Evolutionary conservation across 768 basidiomycete species (phyloP).

Genomic region (Tricholoma furcatifolium): DNA sequence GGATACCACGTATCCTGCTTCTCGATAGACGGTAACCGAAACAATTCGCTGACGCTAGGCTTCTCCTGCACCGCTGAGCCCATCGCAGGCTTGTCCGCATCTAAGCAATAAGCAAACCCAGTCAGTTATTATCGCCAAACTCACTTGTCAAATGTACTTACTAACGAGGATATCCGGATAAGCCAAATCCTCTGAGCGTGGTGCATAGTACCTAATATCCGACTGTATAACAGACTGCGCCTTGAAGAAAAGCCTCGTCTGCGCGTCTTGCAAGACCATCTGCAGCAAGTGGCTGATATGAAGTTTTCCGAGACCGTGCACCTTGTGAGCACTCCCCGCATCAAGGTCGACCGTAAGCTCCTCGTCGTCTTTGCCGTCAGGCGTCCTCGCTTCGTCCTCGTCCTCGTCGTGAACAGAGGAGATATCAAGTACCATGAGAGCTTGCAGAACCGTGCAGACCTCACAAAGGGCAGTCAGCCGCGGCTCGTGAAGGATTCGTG

Average conservation of each 20-base stretch:
- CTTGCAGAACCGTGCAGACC: constrained; percentile 94
- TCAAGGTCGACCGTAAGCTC: constrained; percentile 42
- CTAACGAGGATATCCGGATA: constrained; percentile 84
- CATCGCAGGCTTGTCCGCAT: constrained; percentile 40
- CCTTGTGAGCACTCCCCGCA: constrained; percentile 18
- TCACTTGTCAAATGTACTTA: constrained; percentile 30
- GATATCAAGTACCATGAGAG: constrained; percentile 91
- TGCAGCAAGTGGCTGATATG: constrained; percentile 81
- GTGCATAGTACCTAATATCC: constrained; percentile 82
- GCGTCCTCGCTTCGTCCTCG: constrained; percentile 7
- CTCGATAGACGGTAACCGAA: constrained; percentile 67
- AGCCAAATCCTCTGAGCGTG: constrained; percentile 75
- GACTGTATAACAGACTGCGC: constrained; percentile 89
- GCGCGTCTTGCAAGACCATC: constrained; percentile 94
- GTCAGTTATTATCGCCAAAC: constrained; percentile 1
- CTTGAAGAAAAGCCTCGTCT: constrained; percentile 94
- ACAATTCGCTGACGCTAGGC: constrained; percentile 65
- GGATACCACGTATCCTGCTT: constrained; percentile 91
- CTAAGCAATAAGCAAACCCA: constrained; percentile 25
- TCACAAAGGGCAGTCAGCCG: constrained; percentile 86
- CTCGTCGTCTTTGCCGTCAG: constrained; percentile 29
- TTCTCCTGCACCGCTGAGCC: constrained; percentile 60
- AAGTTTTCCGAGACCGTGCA: constrained; percentile 50
- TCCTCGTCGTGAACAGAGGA: constrained; percentile 29
- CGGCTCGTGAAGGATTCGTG: constrained; percentile 91